Conservation (phyloP, 306 rosid genomes). For the Prunus mume region DNA sequence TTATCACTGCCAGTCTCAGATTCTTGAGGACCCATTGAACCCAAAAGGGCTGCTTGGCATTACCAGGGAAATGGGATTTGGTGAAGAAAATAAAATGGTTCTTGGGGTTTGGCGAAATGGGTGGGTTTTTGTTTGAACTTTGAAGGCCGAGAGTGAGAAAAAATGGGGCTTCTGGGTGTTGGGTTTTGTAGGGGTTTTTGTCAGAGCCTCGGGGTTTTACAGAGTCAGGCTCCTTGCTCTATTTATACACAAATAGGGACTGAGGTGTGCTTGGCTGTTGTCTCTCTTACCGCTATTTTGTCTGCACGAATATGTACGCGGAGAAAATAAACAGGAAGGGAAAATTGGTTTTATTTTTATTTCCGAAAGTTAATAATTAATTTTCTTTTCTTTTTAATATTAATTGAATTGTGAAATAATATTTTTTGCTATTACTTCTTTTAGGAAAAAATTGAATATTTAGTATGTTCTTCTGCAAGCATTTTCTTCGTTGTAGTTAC, state of each 20-base stretch:
- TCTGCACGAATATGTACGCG: not conserved
- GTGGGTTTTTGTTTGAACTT: not conserved
- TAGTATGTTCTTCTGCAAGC: not conserved
- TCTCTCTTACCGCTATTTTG: not conserved
- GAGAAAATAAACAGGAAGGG: not conserved
- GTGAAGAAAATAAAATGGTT: not conserved
- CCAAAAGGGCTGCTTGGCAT: not conserved
- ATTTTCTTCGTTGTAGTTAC: not conserved
- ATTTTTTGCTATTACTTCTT: no score
- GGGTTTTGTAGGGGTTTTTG: not conserved
- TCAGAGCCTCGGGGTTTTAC: not conserved
- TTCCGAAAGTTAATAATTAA: not conserved
- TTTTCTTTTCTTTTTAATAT: not conserved
- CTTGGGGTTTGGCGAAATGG: not conserved
- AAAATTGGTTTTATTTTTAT: not conserved
- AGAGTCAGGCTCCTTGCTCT: not conserved
- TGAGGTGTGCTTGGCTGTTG: not conserved
- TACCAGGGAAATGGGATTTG: not conserved
- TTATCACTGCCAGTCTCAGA: not conserved
- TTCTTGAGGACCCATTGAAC: slow-evolving; percentile 11
- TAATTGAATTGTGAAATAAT: not conserved
- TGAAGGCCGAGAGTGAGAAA: not conserved
- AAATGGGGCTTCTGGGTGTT: not conserved
- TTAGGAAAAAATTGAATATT: not conserved
- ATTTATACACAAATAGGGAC: not conserved